Conservation (phyloP, 202 grass and related monocot species). For the Saccharum hybrid region DNA sequence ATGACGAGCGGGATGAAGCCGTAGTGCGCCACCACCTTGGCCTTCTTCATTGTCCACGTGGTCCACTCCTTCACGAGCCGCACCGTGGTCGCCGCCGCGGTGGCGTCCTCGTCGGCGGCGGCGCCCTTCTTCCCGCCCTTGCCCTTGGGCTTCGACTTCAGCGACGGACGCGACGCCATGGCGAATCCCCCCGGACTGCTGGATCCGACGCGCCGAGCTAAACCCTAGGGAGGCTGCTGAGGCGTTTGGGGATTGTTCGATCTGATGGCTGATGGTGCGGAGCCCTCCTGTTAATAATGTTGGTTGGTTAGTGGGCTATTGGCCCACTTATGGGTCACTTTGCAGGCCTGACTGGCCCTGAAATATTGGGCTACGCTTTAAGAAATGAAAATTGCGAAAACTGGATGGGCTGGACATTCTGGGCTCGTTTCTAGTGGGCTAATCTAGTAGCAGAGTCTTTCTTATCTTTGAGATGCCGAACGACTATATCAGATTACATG, state of each 20-base stretch:
- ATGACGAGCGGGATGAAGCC: constrained; percentile 91
- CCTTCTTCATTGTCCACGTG: constrained; percentile 84
- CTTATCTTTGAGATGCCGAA: not conserved
- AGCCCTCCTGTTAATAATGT: constrained; percentile 38
- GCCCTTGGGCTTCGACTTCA: constrained; percentile 52
- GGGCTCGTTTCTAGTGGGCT: not conserved
- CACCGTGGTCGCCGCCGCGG: constrained; percentile 25
- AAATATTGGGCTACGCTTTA: not conserved
- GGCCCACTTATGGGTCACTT: not conserved
- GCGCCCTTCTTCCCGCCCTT: constrained; percentile 43
- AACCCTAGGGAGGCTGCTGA: constrained; percentile 53
- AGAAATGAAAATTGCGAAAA: too few species aligned
- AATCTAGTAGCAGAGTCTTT: not conserved
- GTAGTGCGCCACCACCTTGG: constrained; percentile 86
- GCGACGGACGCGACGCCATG: constrained; percentile 75
- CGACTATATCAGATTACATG: too few species aligned
- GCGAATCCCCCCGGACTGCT: not conserved
- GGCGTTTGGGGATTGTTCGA: constrained; percentile 33
- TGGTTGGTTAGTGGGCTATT: constrained; percentile 21
- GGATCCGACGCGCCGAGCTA: not conserved
- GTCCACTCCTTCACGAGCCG: constrained; percentile 73
- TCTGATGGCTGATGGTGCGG: not conserved
- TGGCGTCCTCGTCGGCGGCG: constrained; percentile 30
- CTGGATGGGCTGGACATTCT: not conserved
- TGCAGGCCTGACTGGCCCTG: not conserved